Base-by-base conservation (phyloP, 495 filamentous ascomycete genomes). In the Penicillium nucicola region DNA sequence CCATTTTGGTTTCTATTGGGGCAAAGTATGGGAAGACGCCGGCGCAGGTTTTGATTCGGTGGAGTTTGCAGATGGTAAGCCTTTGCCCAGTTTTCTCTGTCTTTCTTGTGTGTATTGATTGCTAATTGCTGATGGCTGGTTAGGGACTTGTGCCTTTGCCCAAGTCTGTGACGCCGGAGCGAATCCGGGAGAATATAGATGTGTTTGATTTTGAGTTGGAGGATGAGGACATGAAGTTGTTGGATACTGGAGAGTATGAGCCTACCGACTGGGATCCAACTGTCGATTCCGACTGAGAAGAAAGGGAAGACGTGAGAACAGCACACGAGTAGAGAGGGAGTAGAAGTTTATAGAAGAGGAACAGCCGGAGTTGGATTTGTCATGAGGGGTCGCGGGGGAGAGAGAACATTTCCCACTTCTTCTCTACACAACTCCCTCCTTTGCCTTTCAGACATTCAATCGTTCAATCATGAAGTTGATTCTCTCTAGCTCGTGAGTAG, bases 131-230 rank as follows among this genome's bases (percentile, higher is more conserved):
- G n/a, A n/a, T n/a, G 20, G 20, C 2, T 32, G 14, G n/a, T 42
- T 55, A 74, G 77, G 81, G 82, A 20, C 80, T 80, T 19, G 80
- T 82, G 34, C 82, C 84, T n/a, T 65, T 86, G 44, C 82, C 83
- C 5, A 86, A 85, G 62, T 83, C 79, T 52, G 72, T 74, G 13
- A 85, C 78, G 4, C 72, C 79, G 4, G 62, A 62, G 37, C 67
- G 83, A 17, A 84, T 86, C 45, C 66, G 72, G 55, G 85, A 90
- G 64, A 97, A 97, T 64, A 75, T 83, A 0, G 71, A 84, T 33
- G 69, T 96, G 2, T 96, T 84, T 69, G 89, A 90, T 64, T 97
- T 96, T 69, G 86, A 90, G 60, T 66, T 97, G 34, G 71, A 71
- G 0, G 65, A 67, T 1, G 78, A 77, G 46, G 83, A 85, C 45